A percentile compares a stretch with the other conserved stretches of the same genome.
These are phyloP conservation scores for Ogataea ganodermae DNA, from an alignment of 805 yeast species.

Conservation along the genomic window DNA sequence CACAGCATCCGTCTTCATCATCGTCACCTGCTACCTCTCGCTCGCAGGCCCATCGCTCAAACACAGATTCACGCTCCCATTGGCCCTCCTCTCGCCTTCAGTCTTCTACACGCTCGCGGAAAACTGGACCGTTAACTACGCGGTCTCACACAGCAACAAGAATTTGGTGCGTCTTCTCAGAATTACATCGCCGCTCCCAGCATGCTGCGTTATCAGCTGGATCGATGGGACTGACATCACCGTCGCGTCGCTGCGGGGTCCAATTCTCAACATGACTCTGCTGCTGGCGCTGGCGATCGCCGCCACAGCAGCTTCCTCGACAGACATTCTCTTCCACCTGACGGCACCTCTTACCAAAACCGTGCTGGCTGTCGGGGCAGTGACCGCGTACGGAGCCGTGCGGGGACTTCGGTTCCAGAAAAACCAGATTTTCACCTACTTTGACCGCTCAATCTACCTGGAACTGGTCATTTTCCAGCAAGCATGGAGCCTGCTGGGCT, in stretches of 20 bases:
- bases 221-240: neutral
- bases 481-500: neutral
- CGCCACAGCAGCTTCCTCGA: neutral
- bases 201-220: neutral
- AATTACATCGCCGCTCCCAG: neutral
- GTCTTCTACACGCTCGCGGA: neutral
- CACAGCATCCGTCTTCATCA: neutral
- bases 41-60: neutral
- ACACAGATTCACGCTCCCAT: neutral
- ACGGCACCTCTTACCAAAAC: neutral
- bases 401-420: neutral
- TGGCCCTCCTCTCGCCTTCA: neutral
- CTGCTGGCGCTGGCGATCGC: neutral
- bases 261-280: neutral
- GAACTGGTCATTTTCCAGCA: constrained; percentile 8
- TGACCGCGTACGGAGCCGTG: neutral
- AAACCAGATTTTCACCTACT: constrained; percentile 5
- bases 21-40: neutral
- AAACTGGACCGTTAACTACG: constrained; percentile 1
- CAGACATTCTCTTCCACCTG: neutral
- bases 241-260: neutral
- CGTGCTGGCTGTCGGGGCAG: neutral
- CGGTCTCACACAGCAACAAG: neutral
- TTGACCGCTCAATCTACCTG: constrained; percentile 3
- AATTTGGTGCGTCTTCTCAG: neutral